A percentile compares a stretch with the other conserved stretches of the same genome.
phyloP scores from a whole-genome alignment of 139 green algal species.

The Chlamydomonas schloesseri region DNA sequence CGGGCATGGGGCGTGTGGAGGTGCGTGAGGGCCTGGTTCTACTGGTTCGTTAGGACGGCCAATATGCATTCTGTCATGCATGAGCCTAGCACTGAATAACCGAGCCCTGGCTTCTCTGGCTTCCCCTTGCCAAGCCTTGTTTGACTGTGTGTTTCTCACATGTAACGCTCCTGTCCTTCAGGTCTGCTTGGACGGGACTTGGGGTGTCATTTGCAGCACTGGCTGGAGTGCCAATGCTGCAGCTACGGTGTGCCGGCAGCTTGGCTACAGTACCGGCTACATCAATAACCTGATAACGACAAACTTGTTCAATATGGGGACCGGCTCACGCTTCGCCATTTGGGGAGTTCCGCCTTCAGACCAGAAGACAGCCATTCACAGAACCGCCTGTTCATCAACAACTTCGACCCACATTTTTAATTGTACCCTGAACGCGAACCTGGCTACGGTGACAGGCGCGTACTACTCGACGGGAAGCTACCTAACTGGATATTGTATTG shows the following conservation, averaged over 20 bases:
- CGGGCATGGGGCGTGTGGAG: conserved; percentile 22
- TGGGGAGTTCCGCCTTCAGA: not conserved
- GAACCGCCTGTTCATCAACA: not conserved
- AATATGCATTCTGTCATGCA: not conserved
- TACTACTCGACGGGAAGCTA: too few species aligned
- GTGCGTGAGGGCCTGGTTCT: not conserved
- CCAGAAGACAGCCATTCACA: not conserved
- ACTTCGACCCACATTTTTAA: not conserved
- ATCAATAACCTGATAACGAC: conserved; percentile 17
- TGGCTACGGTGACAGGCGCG: too few species aligned
- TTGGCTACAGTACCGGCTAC: conserved; percentile 11
- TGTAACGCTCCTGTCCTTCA: not conserved
- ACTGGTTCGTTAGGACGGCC: not conserved
- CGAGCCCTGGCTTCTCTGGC: too few species aligned
- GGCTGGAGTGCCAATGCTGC: not conserved
- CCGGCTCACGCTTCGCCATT: not conserved
- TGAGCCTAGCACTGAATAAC: too few species aligned
- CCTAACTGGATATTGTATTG: not conserved
- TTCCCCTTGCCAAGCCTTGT: too few species aligned
- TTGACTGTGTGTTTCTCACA: too few species aligned
- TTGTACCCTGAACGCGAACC: too few species aligned
- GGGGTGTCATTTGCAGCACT: not conserved
- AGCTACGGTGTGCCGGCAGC: not conserved
- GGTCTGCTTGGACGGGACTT: conserved; percentile 4
- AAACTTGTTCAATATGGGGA: too few species aligned